Percentiles rank a stretch among this genome's conserved stretches.
phyloP scores from a whole-genome alignment of 176 grass and related monocot species.

The Aegilops longissima region DNA sequence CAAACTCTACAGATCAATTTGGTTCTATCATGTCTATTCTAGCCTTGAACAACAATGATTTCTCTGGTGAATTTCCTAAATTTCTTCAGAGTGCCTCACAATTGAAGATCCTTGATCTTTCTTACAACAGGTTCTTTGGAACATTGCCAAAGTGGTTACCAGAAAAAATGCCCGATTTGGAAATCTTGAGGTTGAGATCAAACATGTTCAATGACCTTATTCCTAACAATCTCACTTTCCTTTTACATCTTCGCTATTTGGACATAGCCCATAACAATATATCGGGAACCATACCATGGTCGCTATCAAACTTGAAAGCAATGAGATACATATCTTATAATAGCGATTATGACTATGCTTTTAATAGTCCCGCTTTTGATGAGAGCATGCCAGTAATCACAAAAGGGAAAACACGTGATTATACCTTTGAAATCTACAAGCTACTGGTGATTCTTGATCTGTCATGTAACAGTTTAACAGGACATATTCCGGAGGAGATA shows the following conservation, averaged over 20 bases:
- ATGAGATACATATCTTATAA: neutral
- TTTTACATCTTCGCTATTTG: no score
- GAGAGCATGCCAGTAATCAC: neutral
- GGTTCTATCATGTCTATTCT: neutral
- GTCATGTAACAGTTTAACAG: neutral
- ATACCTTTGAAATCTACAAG: neutral
- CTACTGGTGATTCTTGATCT: neutral
- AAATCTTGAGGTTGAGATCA: no score
- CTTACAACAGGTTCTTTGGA: neutral
- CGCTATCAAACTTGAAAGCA: neutral
- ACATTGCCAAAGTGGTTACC: no score
- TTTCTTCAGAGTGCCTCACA: neutral
- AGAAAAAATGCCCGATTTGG: no score
- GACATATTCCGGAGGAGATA: neutral
- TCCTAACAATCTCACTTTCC: no score
- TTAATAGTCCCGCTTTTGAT: no score
- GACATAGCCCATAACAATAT: no score
- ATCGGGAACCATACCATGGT: no score
- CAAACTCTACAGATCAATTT: neutral
- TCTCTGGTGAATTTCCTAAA: neutral
- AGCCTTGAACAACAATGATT: neutral
- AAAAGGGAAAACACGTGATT: neutral
- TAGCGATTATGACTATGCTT: no score
- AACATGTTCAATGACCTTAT: no score
- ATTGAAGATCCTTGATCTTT: neutral